Evolutionary conservation across 2,329 filamentous ascomycete species (phyloP), one percentile per base, ranked within the genome.

Genomic region (Paraphoma chrysanthemicola): DNA sequence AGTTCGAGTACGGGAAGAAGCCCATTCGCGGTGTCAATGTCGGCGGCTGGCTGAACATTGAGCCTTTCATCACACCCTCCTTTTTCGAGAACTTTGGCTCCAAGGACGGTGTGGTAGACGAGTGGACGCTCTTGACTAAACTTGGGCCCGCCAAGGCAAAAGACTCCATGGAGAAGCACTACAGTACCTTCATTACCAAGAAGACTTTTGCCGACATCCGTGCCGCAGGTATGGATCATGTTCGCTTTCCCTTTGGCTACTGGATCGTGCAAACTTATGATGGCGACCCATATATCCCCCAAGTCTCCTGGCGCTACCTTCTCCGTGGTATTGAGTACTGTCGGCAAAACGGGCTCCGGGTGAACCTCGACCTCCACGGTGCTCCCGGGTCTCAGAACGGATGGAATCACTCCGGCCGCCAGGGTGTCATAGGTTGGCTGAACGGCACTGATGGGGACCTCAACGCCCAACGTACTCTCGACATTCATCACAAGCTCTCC

Each of bases 1-100:
- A 82, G 1, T 97, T 94, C 85, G 87, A 89, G 2, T 99, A 98
- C 68, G 86, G 88, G 2, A 87, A 86, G 18, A 88, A 83, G 52
- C 93, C 93, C 2, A 92, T 96, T 23, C 87, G 94, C 6, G 95
- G 95, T 1, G 92, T 98, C 36, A 98, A 97, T 68, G 75, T 98
- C 1, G 95, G 95, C 48, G 95, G 95, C 11, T 99, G 95, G 95
- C 85, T 99, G 1, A 91, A 90, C 2, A 80, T 99, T 11, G 95
- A 99, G 71, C 95, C 95, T 0, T 97, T 96, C 75, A 98, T 99
- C 73, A 94, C 92, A 4, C 95, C 95, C 0, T 97, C 93, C 0
- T 84, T 97, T 28, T 99, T 99, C 79, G 79, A 87, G 59, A 85
- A 84, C 59, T 92, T 90, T 72, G 80, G 82, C 39, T 75, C 78